Conservation (phyloP, 306 rosid species). For the Potentilla sterilis region DNA sequence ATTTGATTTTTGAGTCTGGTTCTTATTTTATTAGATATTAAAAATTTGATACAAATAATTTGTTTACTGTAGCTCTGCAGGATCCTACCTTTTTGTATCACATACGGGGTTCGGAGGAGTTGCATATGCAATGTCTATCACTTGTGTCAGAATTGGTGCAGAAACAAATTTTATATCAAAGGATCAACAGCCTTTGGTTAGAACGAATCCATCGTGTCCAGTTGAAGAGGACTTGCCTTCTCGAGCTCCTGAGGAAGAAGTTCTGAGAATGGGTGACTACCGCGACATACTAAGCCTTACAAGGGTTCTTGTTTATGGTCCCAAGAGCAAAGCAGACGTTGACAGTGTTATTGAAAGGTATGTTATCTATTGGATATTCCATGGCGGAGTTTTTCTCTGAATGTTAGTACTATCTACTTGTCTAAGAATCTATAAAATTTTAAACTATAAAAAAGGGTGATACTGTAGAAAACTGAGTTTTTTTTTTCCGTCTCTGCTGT, state of each 20-base stretch:
- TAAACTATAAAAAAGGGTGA: not conserved
- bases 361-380: conserved; percentile 7
- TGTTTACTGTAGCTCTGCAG: conserved; percentile 58
- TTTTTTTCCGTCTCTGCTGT: not conserved
- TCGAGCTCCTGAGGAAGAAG: conserved; percentile 59
- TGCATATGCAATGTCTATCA: conserved; percentile 80
- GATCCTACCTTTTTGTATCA: conserved; percentile 75
- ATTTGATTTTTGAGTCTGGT: conserved; percentile 14
- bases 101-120: conserved; percentile 97
- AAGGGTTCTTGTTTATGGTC: conserved; percentile 75
- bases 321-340: conserved; percentile 86
- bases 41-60: conserved; percentile 19
- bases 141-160: conserved; percentile 62
- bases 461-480: not conserved
- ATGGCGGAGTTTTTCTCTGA: not conserved
- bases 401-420: not conserved
- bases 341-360: conserved; percentile 83
- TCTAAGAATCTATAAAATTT: not conserved
- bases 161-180: conserved; percentile 45
- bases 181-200: conserved; percentile 39
- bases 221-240: conserved; percentile 41
- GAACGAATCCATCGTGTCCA: conserved; percentile 28
- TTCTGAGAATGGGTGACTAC: conserved; percentile 76
- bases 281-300: conserved; percentile 93
- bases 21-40: not conserved